phyloP scores from a whole-genome alignment of 2,329 filamentous ascomycete species.

The Fusarium pseudonygamai region DNA sequence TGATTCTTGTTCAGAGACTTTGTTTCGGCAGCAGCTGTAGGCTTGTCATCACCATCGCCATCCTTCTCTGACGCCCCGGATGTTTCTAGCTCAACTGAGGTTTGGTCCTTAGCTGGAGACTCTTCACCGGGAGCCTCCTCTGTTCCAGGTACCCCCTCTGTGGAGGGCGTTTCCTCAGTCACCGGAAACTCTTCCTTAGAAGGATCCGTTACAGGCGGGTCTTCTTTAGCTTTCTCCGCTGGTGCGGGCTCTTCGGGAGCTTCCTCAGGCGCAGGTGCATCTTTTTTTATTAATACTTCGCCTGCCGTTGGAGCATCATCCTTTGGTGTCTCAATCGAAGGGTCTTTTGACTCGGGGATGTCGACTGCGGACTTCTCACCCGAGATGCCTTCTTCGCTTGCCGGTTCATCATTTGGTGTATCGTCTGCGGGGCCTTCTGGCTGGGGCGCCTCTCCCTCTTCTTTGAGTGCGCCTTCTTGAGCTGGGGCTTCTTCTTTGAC shows the following conservation, averaged over 20 bases:
- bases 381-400: neutral
- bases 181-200: neutral
- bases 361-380: constrained; percentile 3
- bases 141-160: neutral
- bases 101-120: neutral
- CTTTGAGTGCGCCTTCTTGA: neutral
- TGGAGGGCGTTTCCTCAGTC: neutral
- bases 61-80: constrained; percentile 5
- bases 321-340: neutral
- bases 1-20: constrained; percentile 35
- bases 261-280: constrained; percentile 1
- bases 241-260: neutral
- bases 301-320: neutral
- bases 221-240: neutral
- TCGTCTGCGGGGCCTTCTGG: constrained; percentile 13
- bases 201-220: neutral
- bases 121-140: constrained; percentile 10
- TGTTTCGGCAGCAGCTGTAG: neutral
- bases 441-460: constrained; percentile 6
- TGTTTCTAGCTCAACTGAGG: neutral
- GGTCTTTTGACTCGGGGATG: neutral
- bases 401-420: constrained; percentile 4
- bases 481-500: constrained; percentile 1
- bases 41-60: constrained; percentile 21
- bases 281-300: neutral